Conservation (phyloP, 495 filamentous ascomycete genomes). For the Neurospora hispaniola region DNA sequence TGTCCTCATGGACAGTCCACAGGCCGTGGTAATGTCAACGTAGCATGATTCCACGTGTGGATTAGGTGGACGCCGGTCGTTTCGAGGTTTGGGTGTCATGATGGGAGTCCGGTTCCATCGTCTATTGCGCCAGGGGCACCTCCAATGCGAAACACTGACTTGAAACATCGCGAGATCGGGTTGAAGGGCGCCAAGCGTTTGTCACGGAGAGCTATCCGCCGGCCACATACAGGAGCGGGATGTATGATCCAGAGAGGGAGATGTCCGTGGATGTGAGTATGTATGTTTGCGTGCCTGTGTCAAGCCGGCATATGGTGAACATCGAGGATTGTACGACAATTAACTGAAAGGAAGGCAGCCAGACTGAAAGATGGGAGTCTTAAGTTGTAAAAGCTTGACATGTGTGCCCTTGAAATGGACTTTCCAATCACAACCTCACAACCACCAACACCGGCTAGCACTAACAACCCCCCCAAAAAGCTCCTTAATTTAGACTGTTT, state of each 20-base stretch:
- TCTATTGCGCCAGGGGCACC: not conserved
- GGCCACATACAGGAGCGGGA: not conserved
- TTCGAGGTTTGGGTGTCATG: not conserved
- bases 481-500: not conserved
- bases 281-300: not conserved
- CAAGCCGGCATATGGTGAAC: not conserved
- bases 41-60: not conserved
- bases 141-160: not conserved
- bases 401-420: not conserved
- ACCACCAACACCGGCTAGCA: not conserved
- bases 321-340: not conserved
- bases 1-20: not conserved
- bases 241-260: not conserved
- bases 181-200: not conserved
- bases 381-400: not conserved
- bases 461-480: not conserved
- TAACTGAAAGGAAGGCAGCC: not conserved
- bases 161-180: not conserved
- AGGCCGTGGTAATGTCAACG: not conserved
- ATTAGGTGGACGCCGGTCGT: not conserved
- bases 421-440: not conserved
- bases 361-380: not conserved
- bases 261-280: not conserved
- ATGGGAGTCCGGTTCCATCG: not conserved
- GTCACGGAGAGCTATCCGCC: not conserved